Conservation (phyloP, 306 rosid species). For the Myrica gale region DNA sequence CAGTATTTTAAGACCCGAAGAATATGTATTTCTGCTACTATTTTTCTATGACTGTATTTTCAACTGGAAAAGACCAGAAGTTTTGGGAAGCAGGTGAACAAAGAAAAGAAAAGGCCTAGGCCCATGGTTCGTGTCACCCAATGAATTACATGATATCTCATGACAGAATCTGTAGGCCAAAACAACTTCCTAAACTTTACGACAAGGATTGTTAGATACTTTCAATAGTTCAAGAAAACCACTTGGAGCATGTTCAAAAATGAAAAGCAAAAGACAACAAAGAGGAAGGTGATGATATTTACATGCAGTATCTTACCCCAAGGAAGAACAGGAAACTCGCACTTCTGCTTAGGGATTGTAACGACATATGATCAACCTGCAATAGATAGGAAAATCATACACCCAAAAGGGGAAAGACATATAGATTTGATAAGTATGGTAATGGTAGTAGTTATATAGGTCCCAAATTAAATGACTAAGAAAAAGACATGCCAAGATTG, state of each 20-base stretch:
- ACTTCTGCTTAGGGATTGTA: conserved; percentile 68
- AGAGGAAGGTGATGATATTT: conserved; percentile 9
- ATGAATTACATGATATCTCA: neutral
- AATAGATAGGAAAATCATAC: conserved; percentile 13
- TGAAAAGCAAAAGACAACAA: neutral
- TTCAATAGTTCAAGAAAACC: neutral
- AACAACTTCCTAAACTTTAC: neutral
- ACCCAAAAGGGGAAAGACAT: neutral
- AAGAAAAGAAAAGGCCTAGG: too few relatives aligned
- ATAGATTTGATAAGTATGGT: neutral
- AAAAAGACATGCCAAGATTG: conserved; percentile 56
- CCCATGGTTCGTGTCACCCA: too few relatives aligned
- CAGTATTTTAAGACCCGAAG: too few relatives aligned
- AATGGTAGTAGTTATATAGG: neutral
- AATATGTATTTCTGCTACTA: too few relatives aligned
- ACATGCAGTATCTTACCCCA: conserved; percentile 64
- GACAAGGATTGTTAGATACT: neutral
- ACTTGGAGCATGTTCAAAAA: neutral
- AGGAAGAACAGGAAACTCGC: conserved; percentile 79
- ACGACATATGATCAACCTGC: conserved; percentile 76
- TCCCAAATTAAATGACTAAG: neutral
- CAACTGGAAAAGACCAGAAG: neutral
- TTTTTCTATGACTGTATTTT: too few relatives aligned
- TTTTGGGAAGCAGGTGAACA: neutral
- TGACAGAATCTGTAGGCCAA: neutral